These are phyloP conservation scores for Pseudopithomyces chartarum DNA, from an alignment of 2,329 filamentous ascomycete species.

Conservation along the genomic window DNA sequence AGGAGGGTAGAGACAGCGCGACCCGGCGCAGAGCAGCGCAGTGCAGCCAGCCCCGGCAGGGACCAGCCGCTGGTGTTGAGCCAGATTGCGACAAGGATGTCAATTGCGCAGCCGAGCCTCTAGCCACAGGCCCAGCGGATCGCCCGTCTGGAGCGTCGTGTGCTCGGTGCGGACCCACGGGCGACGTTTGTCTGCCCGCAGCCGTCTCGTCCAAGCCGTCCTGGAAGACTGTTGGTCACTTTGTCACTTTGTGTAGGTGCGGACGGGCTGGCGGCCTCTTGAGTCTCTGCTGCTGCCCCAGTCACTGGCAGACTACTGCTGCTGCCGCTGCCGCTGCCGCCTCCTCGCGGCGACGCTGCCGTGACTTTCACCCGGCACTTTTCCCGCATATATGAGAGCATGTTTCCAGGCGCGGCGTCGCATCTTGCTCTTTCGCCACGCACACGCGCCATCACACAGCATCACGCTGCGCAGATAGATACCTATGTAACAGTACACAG, in stretches of 20 bases:
- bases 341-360: constrained; percentile 5
- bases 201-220: not conserved
- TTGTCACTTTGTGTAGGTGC: too few species aligned
- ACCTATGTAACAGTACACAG: too few species aligned
- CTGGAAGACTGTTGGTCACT: not conserved
- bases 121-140: constrained; percentile 25
- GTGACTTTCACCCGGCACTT: constrained; percentile 36
- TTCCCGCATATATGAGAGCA: constrained; percentile 30
- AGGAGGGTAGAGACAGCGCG: constrained; percentile 6
- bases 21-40: constrained; percentile 3
- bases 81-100: constrained; percentile 33
- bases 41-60: constrained; percentile 14
- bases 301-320: not conserved
- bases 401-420: constrained; percentile 3
- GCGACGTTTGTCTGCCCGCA: not conserved
- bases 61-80: constrained; percentile 20
- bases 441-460: not conserved
- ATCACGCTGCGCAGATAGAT: too few species aligned
- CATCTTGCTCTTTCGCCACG: not conserved
- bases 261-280: too few species aligned
- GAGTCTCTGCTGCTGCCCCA: too few species aligned
- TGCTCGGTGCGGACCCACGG: too few species aligned
- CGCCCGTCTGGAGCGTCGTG: constrained; percentile 26
- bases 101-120: constrained; percentile 18
- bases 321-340: not conserved